A percentile compares a stretch with the other conserved stretches of the same genome.
Evolutionary conservation across 345 rosid species (phyloP).

Genomic region (Murraya paniculata): DNA sequence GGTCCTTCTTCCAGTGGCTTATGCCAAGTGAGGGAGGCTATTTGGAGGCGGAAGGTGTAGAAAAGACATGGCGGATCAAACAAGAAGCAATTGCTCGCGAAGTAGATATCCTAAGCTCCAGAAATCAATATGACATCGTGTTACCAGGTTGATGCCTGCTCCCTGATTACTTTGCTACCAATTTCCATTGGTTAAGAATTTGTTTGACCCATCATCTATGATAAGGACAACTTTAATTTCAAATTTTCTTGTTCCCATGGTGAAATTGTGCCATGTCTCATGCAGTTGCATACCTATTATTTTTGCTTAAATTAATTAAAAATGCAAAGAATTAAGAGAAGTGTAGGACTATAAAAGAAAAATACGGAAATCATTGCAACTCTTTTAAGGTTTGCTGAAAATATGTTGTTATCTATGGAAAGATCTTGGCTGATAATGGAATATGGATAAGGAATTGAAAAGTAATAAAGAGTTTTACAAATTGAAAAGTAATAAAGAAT

Average conservation of each 20-base stretch:
- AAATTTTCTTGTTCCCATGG: background rate
- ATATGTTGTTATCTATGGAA: background rate
- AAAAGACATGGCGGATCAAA: conserved; percentile 75
- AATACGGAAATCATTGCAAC: background rate
- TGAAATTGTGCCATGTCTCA: background rate
- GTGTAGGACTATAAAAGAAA: background rate
- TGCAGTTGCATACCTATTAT: background rate
- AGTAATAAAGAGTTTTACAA: background rate
- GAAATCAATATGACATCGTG: conserved; percentile 76
- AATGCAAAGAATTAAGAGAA: background rate
- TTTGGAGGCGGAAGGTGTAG: conserved; percentile 84
- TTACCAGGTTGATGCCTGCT: conserved; percentile 61
- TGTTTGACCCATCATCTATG: background rate
- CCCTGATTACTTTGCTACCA: background rate
- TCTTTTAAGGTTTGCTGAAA: background rate
- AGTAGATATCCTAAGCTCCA: conserved; percentile 60
- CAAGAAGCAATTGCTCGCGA: conserved; percentile 62
- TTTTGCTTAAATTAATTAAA: too few species aligned
- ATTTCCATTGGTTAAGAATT: background rate
- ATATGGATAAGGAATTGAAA: background rate
- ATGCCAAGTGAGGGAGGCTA: conserved; percentile 75
- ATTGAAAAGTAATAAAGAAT: background rate
- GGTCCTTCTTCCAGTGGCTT: conserved; percentile 65
- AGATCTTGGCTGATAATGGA: background rate
- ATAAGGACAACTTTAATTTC: background rate